These are phyloP conservation scores for Globisporangium perplexum DNA, from an alignment of 352 stramenopile genomes.

Conservation along the genomic window DNA sequence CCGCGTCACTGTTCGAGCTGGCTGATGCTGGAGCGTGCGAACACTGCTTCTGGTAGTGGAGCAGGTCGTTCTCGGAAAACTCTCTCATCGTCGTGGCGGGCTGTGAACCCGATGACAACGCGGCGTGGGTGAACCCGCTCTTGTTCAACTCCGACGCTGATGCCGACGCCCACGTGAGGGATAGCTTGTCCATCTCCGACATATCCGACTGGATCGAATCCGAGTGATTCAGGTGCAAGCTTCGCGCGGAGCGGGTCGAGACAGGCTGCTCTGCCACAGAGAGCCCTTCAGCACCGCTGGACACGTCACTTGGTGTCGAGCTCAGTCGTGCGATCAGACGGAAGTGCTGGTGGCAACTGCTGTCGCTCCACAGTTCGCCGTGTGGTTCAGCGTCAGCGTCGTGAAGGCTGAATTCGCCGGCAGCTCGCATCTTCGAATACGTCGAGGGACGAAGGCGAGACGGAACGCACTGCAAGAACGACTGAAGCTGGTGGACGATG, in stretches of 20 bases:
- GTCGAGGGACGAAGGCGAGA: constrained; percentile 41
- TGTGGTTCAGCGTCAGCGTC: neutral
- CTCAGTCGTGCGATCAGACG: constrained; percentile 13
- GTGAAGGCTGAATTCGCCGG: constrained; percentile 18
- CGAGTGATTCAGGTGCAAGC: constrained; percentile 19
- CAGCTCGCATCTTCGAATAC: constrained; percentile 32
- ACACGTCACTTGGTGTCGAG: neutral
- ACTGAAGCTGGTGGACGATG: constrained; percentile 39
- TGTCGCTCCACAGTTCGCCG: constrained; percentile 2
- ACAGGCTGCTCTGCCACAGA: neutral
- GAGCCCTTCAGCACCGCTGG: neutral
- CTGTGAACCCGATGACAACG: neutral
- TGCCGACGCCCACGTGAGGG: constrained; percentile 28
- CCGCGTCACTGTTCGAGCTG: neutral
- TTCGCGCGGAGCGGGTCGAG: constrained; percentile 1
- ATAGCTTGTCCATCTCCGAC: constrained; percentile 50
- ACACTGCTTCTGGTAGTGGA: constrained; percentile 31
- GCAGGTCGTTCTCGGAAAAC: constrained; percentile 53
- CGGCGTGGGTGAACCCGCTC: constrained; percentile 8
- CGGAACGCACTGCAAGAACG: constrained; percentile 48
- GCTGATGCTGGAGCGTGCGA: constrained; percentile 4
- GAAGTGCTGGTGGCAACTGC: constrained; percentile 5
- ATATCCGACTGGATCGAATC: constrained; percentile 73
- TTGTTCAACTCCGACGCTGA: constrained; percentile 31
- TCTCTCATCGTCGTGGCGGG: constrained; percentile 9